Base-by-base conservation (phyloP, 768 basidiomycete species). In the Tylopilus intermedius region DNA sequence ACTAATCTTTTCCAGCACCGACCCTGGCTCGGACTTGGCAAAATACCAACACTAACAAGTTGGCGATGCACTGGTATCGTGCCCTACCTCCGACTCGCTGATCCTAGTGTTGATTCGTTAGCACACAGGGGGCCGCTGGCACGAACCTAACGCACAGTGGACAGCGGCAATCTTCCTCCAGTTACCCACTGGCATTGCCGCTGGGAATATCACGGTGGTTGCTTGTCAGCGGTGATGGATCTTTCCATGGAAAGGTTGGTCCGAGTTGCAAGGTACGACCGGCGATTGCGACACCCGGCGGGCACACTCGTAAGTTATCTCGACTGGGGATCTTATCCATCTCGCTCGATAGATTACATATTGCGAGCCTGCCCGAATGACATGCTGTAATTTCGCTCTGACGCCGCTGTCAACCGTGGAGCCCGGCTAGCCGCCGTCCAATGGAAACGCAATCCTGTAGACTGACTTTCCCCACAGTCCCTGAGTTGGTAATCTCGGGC, bases 381-480 rank as follows among this genome's bases (percentile, higher is more conserved):
- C 33, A 35, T 38, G 37, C 18, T 39, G 38, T 21, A 21, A 22
- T 14, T 43, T 37, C 47, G 41, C 33, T 33, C 10, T 5, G 13
- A 33, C 33, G 38, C 48, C 53, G 47, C 53, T 48, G 49, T 45
- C 58, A 54, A 7, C 57, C 4, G 14, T 13, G 47, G 47, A 46
- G 14, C 33, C 26, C 54, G 48, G 29, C 24, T 14, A 21, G 29
- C 11, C 14, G 26, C 45, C 44, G 9, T 14, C 52, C 56, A 54
- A 54, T 50, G 21, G n/a, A 27, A 29, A 15, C 8, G 13, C 32
- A 38, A 45, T 27, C 13, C 41, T 10, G 30, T 38, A 18, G 43
- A 33, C 21, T 42, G 42, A 44, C 24, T 21, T 47, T 24, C 27
- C 21, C 10, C 43, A 21, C 33, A 33, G 22, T 9, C 18, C 10